Evolutionary conservation across 108 stramenopile genomes (phyloP), one percentile per base, ranked within the genome.

Genomic region (Epipyxis sp.): DNA sequence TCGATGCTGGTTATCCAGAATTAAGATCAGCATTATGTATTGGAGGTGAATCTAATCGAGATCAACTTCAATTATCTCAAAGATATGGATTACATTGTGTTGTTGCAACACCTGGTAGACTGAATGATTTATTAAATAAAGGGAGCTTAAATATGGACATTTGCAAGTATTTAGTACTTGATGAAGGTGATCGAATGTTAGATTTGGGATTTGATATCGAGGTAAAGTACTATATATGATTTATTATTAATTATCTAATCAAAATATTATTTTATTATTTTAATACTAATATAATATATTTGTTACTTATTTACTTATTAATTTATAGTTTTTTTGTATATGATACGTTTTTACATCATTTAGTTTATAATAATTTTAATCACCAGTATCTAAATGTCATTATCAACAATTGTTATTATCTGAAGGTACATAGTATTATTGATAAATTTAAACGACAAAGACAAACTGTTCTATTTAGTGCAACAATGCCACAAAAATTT

Each of bases 401-500:
- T n/a, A n/a, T n/a, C n/a, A n/a, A n/a, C n/a, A n/a, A n/a, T n/a
- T n/a, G n/a, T n/a, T n/a, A n/a, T n/a, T n/a, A n/a, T n/a, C n/a
- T n/a, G n/a, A n/a, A n/a, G n/a, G 83, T 84, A 29, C 84, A 83
- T 39, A 91, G 92, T 69, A 97, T 99, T 65, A 95, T 99, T 90
- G 95, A 97, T 79, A 88, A 93, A 77, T 99, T 98, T 79, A 89
- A 91, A 59, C 91, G 91, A 69, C 98, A 99, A 85, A 87, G 95
- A 13, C 97, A 99, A 83, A 98, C 95, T 1, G 89, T 99, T 25
- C 83, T 99, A 62, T 99, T 97, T 77, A 90, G 89, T 57, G 98
- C 98, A 42, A 99, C 98, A 13, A 98, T 99, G 90, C 98, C 98
- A 0, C 91, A 95, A 82, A 96, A 97, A 79, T 95, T 97, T 87